A percentile compares a stretch with the other conserved stretches of the same genome.
phyloP scores from a whole-genome alignment of 176 grass and related monocot genomes.

The Aegilops bicornis region DNA sequence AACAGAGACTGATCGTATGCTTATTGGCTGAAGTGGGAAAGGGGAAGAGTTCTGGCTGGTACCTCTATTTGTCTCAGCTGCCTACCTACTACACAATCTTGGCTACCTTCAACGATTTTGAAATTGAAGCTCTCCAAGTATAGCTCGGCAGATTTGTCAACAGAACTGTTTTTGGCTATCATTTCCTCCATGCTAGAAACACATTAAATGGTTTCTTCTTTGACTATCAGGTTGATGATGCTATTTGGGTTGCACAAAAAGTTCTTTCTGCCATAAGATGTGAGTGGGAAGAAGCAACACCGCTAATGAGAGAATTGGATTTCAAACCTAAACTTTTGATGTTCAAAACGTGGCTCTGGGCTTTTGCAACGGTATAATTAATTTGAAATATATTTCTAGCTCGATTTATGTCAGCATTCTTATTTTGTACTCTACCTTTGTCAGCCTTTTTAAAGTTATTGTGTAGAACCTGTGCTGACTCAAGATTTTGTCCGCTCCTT shows the following conservation, averaged over 20 bases:
- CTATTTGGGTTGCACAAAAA: conserved; percentile 81
- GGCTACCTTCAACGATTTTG: conserved; percentile 65
- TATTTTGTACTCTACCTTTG: not conserved
- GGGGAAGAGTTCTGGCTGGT: conserved; percentile 72
- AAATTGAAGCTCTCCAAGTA: conserved; percentile 91
- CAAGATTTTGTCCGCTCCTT: conserved; percentile 10
- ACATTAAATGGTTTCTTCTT: conserved; percentile 15
- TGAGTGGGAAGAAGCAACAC: conserved; percentile 61
- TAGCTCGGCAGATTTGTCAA: conserved; percentile 31
- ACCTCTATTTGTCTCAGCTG: conserved; percentile 78
- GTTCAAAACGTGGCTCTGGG: conserved; percentile 91
- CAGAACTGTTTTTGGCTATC: conserved; percentile 1
- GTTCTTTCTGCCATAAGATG: conserved; percentile 44
- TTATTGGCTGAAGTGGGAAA: conserved; percentile 81
- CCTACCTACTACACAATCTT: conserved; percentile 71
- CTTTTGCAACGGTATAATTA: conserved; percentile 69
- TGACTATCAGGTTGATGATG: conserved; percentile 60
- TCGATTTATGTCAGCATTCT: not conserved
- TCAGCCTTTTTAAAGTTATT: not conserved
- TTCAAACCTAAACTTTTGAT: conserved; percentile 68
- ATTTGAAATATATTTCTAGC: not conserved
- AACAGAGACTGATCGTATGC: conserved; percentile 67
- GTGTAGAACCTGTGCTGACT: not conserved
- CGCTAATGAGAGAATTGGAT: conserved; percentile 58
- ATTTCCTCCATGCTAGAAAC: not conserved